These are phyloP conservation scores for Kuraishia borneana DNA, from an alignment of 805 yeast species.

Conservation along the genomic window DNA sequence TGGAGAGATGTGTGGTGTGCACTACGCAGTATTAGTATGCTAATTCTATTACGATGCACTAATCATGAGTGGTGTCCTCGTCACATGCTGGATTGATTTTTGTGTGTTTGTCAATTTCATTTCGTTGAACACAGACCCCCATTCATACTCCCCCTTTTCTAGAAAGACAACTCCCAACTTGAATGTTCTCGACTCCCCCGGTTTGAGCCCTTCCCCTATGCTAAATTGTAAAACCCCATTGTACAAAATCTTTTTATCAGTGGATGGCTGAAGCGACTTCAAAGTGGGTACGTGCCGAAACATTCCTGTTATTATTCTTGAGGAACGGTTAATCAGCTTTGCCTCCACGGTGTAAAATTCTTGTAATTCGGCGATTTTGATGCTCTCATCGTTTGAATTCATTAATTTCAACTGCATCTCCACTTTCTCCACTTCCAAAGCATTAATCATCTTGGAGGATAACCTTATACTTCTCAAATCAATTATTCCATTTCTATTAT, in stretches of 20 bases:
- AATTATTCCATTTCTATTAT: slow-evolving; percentile 36
- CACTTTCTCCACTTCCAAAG: slow-evolving; percentile 38
- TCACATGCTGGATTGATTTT: background rate
- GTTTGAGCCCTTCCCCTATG: slow-evolving; percentile 26
- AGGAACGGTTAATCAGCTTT: slow-evolving; percentile 36
- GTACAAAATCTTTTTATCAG: slow-evolving; percentile 50
- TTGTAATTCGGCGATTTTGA: slow-evolving; percentile 27
- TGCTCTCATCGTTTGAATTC: slow-evolving; percentile 3
- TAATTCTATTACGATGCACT: background rate
- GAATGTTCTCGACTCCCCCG: slow-evolving; percentile 29
- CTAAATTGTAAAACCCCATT: slow-evolving; percentile 65
- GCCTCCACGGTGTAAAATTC: slow-evolving; percentile 41
- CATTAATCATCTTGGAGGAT: slow-evolving; percentile 46
- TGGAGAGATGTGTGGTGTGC: background rate
- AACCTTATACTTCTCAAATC: slow-evolving; percentile 60
- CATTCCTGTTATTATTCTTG: slow-evolving; percentile 34
- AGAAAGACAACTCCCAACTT: slow-evolving; percentile 52
- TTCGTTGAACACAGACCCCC: slow-evolving; percentile 58
- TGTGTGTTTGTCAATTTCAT: slow-evolving; percentile 9
- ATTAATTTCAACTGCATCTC: slow-evolving; percentile 25
- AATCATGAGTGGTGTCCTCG: background rate
- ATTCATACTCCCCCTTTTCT: slow-evolving; percentile 72
- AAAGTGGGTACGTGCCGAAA: slow-evolving; percentile 44
- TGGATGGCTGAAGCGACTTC: slow-evolving; percentile 15
- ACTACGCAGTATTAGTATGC: too few species aligned